These are phyloP conservation scores for Lasiosphaeria ovina DNA, from an alignment of 495 filamentous ascomycete genomes.

Conservation along the genomic window DNA sequence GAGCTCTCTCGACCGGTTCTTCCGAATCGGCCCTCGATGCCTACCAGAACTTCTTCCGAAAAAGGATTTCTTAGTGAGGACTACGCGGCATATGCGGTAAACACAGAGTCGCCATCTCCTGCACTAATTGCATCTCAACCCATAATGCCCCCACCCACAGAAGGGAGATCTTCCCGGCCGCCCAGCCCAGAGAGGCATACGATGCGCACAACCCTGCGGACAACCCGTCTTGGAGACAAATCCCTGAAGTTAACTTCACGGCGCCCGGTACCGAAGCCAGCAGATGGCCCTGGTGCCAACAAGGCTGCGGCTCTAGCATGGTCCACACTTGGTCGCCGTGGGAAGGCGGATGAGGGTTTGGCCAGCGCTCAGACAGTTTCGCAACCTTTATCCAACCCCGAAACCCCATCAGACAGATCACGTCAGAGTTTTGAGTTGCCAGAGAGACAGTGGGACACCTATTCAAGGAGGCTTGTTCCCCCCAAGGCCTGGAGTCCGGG, in stretches of 20 bases:
- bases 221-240: conserved; percentile 58
- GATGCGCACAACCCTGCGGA: conserved; percentile 81
- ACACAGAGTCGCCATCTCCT: conserved; percentile 33
- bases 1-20: conserved; percentile 72
- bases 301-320: conserved; percentile 89
- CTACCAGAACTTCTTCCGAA: conserved; percentile 54
- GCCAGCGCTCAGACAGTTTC: conserved; percentile 10
- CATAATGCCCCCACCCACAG: conserved; percentile 18
- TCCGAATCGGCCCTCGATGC: conserved; percentile 55
- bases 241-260: conserved; percentile 51
- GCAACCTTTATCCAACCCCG: conserved; percentile 19
- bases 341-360: conserved; percentile 7
- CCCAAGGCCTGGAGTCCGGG: conserved; percentile 24
- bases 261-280: conserved; percentile 24
- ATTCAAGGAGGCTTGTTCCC: conserved; percentile 41
- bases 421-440: conserved; percentile 29
- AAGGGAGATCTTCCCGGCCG: conserved; percentile 55
- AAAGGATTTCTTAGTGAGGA: conserved; percentile 30
- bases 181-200: conserved; percentile 80
- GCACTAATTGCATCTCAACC: conserved; percentile 21
- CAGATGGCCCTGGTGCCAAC: conserved; percentile 58
- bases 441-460: conserved; percentile 42
- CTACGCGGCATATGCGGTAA: conserved; percentile 11
- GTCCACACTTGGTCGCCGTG: conserved; percentile 48
- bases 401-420: conserved; percentile 22